A percentile compares a stretch with the other conserved stretches of the same genome.
Evolutionary conservation across 805 yeast genomes (phyloP).

Genomic region (Yamadazyma ubonensis): DNA sequence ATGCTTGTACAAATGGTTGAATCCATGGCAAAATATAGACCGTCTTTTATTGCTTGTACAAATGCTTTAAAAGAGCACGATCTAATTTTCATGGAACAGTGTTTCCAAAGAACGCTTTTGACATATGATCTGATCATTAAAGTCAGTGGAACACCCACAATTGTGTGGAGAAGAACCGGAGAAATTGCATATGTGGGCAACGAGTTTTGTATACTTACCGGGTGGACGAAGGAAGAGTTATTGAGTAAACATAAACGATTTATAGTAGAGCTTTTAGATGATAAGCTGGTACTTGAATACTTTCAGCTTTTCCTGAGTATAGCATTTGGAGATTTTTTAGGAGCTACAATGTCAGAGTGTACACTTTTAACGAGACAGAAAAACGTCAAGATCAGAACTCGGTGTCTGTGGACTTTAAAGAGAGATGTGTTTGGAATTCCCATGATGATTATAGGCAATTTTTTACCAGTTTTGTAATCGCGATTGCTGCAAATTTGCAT

Average conservation of each 20-base stretch:
- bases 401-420: constrained; percentile 89
- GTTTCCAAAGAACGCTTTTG: constrained; percentile 86
- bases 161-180: constrained; percentile 94
- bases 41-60: constrained; percentile 90
- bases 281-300: constrained; percentile 80
- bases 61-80: constrained; percentile 87
- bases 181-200: constrained; percentile 95
- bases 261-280: constrained; percentile 83
- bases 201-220: constrained; percentile 86
- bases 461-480: constrained; percentile 64
- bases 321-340: constrained; percentile 88
- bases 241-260: constrained; percentile 63
- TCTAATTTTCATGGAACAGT: constrained; percentile 91
- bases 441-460: constrained; percentile 93
- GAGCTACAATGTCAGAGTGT: constrained; percentile 84
- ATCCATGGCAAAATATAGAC: constrained; percentile 85
- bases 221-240: constrained; percentile 77
- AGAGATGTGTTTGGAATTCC: constrained; percentile 96
- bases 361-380: constrained; percentile 61
- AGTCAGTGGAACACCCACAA: constrained; percentile 88
- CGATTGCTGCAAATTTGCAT: too few relatives aligned
- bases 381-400: constrained; percentile 62
- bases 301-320: constrained; percentile 80
- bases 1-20: constrained; percentile 80
- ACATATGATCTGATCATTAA: constrained; percentile 85